A percentile compares a stretch with the other conserved stretches of the same genome.
Evolutionary conservation across 2,329 filamentous ascomycete genomes (phyloP).

Genomic region (Colletotrichum paranaense): DNA sequence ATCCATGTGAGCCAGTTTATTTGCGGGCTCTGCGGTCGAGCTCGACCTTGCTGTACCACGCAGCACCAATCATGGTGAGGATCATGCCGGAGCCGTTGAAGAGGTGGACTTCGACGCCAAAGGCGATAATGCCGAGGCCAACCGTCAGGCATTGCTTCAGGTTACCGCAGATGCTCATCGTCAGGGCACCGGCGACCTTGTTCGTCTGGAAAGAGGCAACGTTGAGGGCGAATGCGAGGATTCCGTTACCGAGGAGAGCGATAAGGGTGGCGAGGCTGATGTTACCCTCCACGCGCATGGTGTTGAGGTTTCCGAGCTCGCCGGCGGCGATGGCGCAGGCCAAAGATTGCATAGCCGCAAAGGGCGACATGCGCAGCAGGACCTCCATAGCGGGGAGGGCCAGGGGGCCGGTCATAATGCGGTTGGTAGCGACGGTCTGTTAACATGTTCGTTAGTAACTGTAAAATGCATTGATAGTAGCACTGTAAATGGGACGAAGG

Average conservation of each 20-base stretch:
- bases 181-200: constrained; percentile 67
- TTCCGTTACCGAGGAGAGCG: constrained; percentile 62
- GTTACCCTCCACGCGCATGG: constrained; percentile 48
- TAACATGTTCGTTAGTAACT: constrained; percentile 13
- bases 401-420: constrained; percentile 71
- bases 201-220: constrained; percentile 69
- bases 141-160: constrained; percentile 69
- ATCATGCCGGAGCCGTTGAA: constrained; percentile 68
- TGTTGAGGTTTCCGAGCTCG: constrained; percentile 58
- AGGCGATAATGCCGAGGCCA: constrained; percentile 63
- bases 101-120: constrained; percentile 60
- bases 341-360: constrained; percentile 67
- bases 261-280: constrained; percentile 50
- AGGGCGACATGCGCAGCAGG: constrained; percentile 71
- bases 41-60: constrained; percentile 68
- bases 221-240: constrained; percentile 66
- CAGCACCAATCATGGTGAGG: constrained; percentile 65
- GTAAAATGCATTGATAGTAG: constrained; percentile 5
- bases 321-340: constrained; percentile 63
- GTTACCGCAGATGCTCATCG: constrained; percentile 70
- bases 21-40: constrained; percentile 56
- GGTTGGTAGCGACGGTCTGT: constrained; percentile 71
- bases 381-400: constrained; percentile 69
- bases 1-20: constrained; percentile 3
- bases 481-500: constrained; percentile 7